Evolutionary conservation across 1,284 basidiomycete genomes (phyloP).

Genomic region (Ustilago lituana): DNA sequence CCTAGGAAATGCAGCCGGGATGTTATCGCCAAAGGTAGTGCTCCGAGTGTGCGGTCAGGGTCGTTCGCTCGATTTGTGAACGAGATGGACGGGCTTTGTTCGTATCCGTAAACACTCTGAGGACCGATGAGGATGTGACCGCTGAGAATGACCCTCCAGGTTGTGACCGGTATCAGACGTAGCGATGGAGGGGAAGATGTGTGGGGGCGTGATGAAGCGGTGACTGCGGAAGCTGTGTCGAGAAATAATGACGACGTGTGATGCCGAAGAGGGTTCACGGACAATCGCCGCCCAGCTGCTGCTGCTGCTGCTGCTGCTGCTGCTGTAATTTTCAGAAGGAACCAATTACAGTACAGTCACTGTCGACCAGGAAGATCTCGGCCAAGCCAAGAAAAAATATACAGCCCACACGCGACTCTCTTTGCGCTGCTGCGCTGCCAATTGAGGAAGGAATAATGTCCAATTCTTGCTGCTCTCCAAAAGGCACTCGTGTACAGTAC

Average conservation of each 20-base stretch:
- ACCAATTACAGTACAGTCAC: too few relatives aligned
- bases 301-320: constrained; percentile 4
- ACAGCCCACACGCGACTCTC: too few relatives aligned
- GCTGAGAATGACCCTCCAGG: too few relatives aligned
- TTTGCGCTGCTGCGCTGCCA: not conserved
- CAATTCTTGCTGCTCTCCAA: not conserved
- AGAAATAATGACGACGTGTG: constrained; percentile 4
- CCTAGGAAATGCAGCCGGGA: not conserved
- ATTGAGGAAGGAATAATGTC: not conserved
- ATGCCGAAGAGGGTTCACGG: constrained; percentile 16
- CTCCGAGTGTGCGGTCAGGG: too few relatives aligned
- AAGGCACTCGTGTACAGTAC: too few relatives aligned
- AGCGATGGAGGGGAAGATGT: constrained; percentile 7
- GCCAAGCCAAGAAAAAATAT: constrained; percentile 1
- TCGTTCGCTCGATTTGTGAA: too few relatives aligned
- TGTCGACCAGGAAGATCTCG: too few relatives aligned
- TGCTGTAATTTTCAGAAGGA: constrained; percentile 5
- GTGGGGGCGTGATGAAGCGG: not conserved
- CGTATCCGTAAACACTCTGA: too few relatives aligned
- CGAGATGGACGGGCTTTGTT: too few relatives aligned
- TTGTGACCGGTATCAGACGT: too few relatives aligned
- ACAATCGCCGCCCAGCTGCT: constrained; percentile 8
- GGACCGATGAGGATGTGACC: too few relatives aligned
- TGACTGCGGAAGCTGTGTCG: constrained; percentile 16
- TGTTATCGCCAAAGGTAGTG: too few relatives aligned